Percentiles rank a stretch among this genome's conserved stretches.
Evolutionary conservation across 2,329 filamentous ascomycete genomes (phyloP).

Genomic region (Teratosphaeria destructans): DNA sequence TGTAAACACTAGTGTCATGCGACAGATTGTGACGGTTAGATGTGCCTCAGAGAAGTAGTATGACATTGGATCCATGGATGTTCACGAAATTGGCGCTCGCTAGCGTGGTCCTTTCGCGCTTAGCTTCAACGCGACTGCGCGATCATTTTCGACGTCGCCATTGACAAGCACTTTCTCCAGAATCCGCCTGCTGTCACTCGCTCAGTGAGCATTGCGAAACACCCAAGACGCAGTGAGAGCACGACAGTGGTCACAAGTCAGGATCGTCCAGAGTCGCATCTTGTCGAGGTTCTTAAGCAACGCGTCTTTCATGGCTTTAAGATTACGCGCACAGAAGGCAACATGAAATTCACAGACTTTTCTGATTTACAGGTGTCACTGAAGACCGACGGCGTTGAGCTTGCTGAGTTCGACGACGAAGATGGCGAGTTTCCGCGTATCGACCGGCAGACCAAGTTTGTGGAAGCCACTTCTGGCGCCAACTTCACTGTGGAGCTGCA

Average conservation of each 20-base stretch:
- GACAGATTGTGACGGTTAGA: neutral
- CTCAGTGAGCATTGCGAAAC: too few species aligned
- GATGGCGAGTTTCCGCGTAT: neutral
- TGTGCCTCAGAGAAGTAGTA: neutral
- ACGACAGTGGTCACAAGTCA: too few species aligned
- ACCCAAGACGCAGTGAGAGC: too few species aligned
- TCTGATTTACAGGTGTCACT: neutral
- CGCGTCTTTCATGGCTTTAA: neutral
- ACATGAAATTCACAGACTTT: neutral
- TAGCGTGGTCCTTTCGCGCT: neutral
- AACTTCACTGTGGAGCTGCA: neutral
- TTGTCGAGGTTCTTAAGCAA: too few species aligned
- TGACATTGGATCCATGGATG: too few species aligned
- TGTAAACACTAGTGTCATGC: too few species aligned
- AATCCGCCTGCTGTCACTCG: too few species aligned
- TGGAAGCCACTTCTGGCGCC: constrained; percentile 3
- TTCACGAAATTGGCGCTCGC: neutral
- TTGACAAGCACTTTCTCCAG: too few species aligned
- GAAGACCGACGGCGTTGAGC: neutral
- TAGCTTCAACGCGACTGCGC: neutral
- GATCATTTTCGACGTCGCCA: too few species aligned
- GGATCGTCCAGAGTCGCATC: too few species aligned
- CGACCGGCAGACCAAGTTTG: neutral
- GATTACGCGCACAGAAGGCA: neutral
- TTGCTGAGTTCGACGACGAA: constrained; percentile 1